Evolutionary conservation across 2,329 filamentous ascomycete species (phyloP).

Genomic region (Aspergillus sergii): DNA sequence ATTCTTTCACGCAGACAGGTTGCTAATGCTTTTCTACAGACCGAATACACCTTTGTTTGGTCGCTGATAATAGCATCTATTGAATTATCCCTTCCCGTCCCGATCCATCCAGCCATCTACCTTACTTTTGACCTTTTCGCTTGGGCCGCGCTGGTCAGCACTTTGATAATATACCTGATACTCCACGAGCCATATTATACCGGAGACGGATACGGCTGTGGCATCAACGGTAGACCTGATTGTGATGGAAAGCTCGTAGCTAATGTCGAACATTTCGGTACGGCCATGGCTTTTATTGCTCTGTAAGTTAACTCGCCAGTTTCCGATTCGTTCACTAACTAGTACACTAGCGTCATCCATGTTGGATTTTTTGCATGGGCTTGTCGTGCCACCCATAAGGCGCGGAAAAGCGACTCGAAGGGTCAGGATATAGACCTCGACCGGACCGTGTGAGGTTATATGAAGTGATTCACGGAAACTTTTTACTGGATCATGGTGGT

Average conservation of each 20-base stretch:
- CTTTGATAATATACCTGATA: constrained; percentile 1
- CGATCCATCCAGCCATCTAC: constrained; percentile 15
- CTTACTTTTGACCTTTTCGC: constrained; percentile 14
- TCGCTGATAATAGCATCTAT: constrained; percentile 11
- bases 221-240: neutral
- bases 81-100: constrained; percentile 3
- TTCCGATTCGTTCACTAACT: neutral
- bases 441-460: neutral
- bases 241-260: constrained; percentile 12
- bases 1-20: neutral
- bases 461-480: neutral
- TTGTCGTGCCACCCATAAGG: constrained; percentile 8
- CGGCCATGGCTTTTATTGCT: constrained; percentile 13
- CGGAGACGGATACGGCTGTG: constrained; percentile 8
- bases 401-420: constrained; percentile 7
- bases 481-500: neutral
- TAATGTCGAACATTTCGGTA: constrained; percentile 12
- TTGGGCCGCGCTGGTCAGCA: constrained; percentile 1
- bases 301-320: constrained; percentile 1
- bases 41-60: constrained; percentile 13
- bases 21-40: neutral
- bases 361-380: constrained; percentile 15
- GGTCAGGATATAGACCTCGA: neutral
- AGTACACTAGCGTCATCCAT: constrained; percentile 3
- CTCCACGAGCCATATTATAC: constrained; percentile 7